phyloP scores from a whole-genome alignment of 352 stramenopile genomes.

The Phytophthora pisi region DNA sequence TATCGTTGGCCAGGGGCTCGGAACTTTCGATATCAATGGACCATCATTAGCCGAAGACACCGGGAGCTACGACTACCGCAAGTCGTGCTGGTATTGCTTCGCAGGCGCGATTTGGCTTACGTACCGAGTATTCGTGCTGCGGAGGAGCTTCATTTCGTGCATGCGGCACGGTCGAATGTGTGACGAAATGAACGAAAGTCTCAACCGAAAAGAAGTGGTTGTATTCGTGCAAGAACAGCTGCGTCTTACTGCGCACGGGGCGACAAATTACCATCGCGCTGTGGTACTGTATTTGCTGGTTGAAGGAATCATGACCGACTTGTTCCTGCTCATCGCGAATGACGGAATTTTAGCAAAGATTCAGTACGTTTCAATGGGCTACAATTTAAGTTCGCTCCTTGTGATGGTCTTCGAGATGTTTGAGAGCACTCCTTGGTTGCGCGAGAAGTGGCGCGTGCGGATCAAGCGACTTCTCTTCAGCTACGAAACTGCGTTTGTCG shows the following conservation, averaged over 20 bases:
- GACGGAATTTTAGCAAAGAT: slow-evolving; percentile 13
- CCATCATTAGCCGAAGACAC: slow-evolving; percentile 7
- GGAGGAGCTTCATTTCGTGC: slow-evolving; percentile 6
- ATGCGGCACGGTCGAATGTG: slow-evolving; percentile 10
- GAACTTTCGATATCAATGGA: slow-evolving; percentile 22
- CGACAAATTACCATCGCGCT: slow-evolving; percentile 17
- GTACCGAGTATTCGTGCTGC: slow-evolving; percentile 7
- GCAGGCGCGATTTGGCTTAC: slow-evolving; percentile 16
- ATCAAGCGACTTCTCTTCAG: slow-evolving; percentile 16
- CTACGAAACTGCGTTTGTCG: slow-evolving; percentile 15
- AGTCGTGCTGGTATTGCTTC: slow-evolving; percentile 16
- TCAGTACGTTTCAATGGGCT: slow-evolving; percentile 24
- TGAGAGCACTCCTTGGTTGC: slow-evolving; percentile 12
- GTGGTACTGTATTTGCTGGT: slow-evolving; percentile 19
- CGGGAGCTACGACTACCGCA: slow-evolving; percentile 2
- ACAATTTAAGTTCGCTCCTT: slow-evolving; percentile 18
- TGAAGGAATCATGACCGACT: slow-evolving; percentile 30
- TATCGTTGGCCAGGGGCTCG: slow-evolving; percentile 10
- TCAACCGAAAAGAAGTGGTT: slow-evolving; percentile 7
- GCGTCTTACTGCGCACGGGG: slow-evolving; percentile 7
- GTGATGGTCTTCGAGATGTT: slow-evolving; percentile 32
- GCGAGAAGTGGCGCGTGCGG: neutral
- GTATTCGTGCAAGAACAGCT: slow-evolving; percentile 27
- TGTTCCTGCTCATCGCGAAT: slow-evolving; percentile 26
- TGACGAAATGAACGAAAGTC: slow-evolving; percentile 7